phyloP scores from a whole-genome alignment of 176 grass and related monocot species.

The Aegilops tauschii region DNA sequence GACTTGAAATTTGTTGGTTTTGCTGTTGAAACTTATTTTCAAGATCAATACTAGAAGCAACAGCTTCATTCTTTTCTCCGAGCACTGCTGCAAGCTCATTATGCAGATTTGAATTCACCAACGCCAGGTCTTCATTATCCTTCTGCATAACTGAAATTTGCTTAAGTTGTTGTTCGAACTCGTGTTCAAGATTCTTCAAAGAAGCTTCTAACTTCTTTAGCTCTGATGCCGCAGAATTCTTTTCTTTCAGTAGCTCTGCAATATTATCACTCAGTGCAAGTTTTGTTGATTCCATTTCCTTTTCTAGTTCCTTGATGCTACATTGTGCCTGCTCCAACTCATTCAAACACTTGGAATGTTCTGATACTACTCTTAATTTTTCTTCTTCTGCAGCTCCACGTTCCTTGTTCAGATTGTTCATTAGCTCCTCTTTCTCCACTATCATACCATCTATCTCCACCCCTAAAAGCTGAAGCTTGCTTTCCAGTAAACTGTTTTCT shows the following conservation, averaged over 20 bases:
- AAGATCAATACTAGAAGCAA: slow-evolving; percentile 37
- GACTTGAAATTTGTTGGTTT: slow-evolving; percentile 40
- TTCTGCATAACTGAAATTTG: slow-evolving; percentile 37
- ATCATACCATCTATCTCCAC: slow-evolving; percentile 39
- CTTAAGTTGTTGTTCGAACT: slow-evolving; percentile 39
- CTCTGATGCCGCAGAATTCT: not conserved
- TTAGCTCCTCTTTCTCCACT: slow-evolving; percentile 44
- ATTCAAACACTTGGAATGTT: slow-evolving; percentile 39
- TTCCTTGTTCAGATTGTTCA: slow-evolving; percentile 36
- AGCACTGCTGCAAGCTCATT: slow-evolving; percentile 35
- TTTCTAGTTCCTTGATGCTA: slow-evolving; percentile 26
- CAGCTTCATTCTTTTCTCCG: slow-evolving; percentile 32
- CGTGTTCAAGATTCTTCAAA: slow-evolving; percentile 45
- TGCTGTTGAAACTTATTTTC: slow-evolving; percentile 49
- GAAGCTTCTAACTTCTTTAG: slow-evolving; percentile 31
- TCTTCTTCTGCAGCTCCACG: slow-evolving; percentile 33
- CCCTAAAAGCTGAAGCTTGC: slow-evolving; percentile 33
- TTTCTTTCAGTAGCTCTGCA: slow-evolving; percentile 27
- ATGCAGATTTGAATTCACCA: slow-evolving; percentile 34
- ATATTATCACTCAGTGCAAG: slow-evolving; percentile 28
- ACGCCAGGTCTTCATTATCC: slow-evolving; percentile 23
- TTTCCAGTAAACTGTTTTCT: slow-evolving; percentile 42
- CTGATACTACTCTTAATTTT: slow-evolving; percentile 28
- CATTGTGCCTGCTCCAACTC: slow-evolving; percentile 41
- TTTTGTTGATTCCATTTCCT: slow-evolving; percentile 48